Conservation (phyloP, 2,329 filamentous ascomycete species). For the Fusarium nanum region DNA sequence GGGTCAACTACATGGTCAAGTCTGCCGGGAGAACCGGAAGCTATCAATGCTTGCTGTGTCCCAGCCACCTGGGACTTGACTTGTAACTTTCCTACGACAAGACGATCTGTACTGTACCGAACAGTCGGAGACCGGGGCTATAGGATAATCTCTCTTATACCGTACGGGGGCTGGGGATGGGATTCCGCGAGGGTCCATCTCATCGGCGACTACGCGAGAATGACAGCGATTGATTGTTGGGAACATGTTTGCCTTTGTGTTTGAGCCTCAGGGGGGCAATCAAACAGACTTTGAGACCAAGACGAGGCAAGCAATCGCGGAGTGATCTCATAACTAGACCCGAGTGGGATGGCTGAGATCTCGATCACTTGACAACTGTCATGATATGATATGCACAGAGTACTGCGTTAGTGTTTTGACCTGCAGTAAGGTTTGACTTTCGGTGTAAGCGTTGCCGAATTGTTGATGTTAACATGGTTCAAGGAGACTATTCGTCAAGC, state of each 20-base stretch:
- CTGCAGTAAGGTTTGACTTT: background rate
- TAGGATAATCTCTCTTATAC: conserved; percentile 22
- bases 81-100: background rate
- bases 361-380: background rate
- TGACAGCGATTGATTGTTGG: background rate
- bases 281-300: background rate
- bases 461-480: background rate
- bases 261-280: conserved; percentile 20
- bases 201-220: conserved; percentile 10
- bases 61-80: conserved; percentile 34
- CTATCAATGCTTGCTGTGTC: conserved; percentile 27
- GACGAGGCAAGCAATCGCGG: background rate
- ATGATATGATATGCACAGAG: background rate
- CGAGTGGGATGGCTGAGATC: background rate
- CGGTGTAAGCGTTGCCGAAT: background rate
- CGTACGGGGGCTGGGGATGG: conserved; percentile 13
- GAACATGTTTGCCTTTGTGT: background rate
- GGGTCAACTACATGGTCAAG: background rate
- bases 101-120: conserved; percentile 25
- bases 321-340: background rate
- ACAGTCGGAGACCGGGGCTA: conserved; percentile 10
- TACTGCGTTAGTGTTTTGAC: background rate
- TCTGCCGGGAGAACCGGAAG: background rate
- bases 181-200: conserved; percentile 3
- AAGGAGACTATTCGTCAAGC: background rate